Evolutionary conservation across 1,284 basidiomycete genomes (phyloP), one percentile per base, ranked within the genome.

Genomic region (Wolfiporia cocos): DNA sequence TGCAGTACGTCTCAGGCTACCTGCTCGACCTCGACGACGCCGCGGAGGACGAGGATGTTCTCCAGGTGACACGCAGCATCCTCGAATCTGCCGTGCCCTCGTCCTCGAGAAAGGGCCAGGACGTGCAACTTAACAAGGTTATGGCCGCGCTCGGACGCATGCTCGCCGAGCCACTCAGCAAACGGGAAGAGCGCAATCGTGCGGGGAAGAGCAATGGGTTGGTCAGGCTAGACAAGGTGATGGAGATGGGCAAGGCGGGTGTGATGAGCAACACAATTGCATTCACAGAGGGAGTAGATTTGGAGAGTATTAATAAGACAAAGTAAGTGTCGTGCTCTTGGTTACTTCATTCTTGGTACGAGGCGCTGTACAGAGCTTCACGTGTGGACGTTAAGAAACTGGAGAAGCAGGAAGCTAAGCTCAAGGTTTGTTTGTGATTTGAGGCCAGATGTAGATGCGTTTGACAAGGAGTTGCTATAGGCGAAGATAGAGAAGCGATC

Each of bases 331-430:
- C 4, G 5, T 40, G 14, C 36, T 14, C 14, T 9, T 14, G 26
- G 14, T 28, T 28, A 19, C 32, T 2, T 11, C 3, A 21, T 11
- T 5, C 11, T 33, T 50, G 20, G 23, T 2, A 40, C 15, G 26
- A 9, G 31, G 43, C 28, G 44, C 39, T 34, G 28, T 34, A 22
- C 52, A 90, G 90, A 64, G 91, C 90, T 23, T 94, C 93, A 35
- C 86, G 91, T 36, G 96, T 99, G 43, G 96, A 99, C 69, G 80
- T 99, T 50, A 94, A 92, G 68, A 98, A 97, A 60, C 80, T 99
- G 14, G 96, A 97, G 64, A 98, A 98, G 65, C 93, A 96, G 54
- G 96, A 99, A 65, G 92, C 93, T 3, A 99, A 99, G 65, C 83
- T 99, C 48, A 86, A 86, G 70, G 86, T 81, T 41, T 65, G 49